Evolutionary conservation across 208 protist genomes (phyloP).

Genomic region (Borovskyia barvae): DNA sequence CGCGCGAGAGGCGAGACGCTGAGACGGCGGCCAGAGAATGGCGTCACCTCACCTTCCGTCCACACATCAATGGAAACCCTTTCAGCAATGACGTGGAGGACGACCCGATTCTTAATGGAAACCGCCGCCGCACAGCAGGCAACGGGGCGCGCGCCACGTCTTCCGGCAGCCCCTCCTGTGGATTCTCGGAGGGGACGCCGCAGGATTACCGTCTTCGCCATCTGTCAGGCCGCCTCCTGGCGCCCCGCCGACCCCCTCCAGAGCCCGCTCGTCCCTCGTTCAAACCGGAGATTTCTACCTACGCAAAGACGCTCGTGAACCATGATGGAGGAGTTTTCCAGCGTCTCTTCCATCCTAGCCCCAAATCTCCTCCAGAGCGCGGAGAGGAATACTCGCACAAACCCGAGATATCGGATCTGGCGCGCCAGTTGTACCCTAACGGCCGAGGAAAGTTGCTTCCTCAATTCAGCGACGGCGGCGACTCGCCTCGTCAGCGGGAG

Average conservation of each 20-base stretch:
- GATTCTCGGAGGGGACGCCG: slow-evolving; percentile 10
- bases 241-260: slow-evolving; percentile 5
- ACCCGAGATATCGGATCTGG: slow-evolving; percentile 20
- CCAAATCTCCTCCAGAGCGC: slow-evolving; percentile 3
- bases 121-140: slow-evolving; percentile 17
- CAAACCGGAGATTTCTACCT: slow-evolving; percentile 20
- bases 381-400: slow-evolving; percentile 6
- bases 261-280: slow-evolving; percentile 17
- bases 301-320: slow-evolving; percentile 16
- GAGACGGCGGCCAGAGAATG: slow-evolving; percentile 43
- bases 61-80: slow-evolving; percentile 26
- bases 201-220: slow-evolving; percentile 13
- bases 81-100: slow-evolving; percentile 4
- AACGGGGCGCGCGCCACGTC: slow-evolving; percentile 2
- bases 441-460: slow-evolving; percentile 6
- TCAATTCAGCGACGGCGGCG: neutral
- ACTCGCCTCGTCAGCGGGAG: neutral
- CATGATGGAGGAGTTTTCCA: slow-evolving; percentile 24
- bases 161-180: slow-evolving; percentile 5
- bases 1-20: slow-evolving; percentile 44
- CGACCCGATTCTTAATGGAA: too few relatives aligned
- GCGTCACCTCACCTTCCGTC: slow-evolving; percentile 57
- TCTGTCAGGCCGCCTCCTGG: slow-evolving; percentile 17
- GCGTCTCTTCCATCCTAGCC: slow-evolving; percentile 24
- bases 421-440: slow-evolving; percentile 14